Percentiles rank a stretch among this genome's conserved stretches.
These are phyloP conservation scores for Mrakiaceae sp. DNA, from an alignment of 1,284 basidiomycete genomes.

Conservation along the genomic window DNA sequence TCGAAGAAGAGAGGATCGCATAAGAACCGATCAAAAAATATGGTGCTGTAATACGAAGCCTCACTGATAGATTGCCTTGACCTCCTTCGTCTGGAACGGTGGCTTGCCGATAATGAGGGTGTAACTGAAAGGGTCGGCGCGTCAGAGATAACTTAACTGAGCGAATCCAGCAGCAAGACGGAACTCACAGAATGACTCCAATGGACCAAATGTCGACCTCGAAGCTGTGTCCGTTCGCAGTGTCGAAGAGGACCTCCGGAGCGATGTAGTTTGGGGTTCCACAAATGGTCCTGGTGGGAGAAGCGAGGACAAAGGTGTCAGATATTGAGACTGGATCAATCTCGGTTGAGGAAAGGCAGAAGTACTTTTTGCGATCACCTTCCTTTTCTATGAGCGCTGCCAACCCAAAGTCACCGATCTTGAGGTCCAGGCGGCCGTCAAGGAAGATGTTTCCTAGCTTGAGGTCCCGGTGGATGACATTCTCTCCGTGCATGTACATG, in stretches of 20 bases:
- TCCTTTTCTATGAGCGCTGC: slow-evolving; percentile 93
- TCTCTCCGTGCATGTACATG: slow-evolving; percentile 90
- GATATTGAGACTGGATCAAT: not conserved
- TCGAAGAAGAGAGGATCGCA: slow-evolving; percentile 12
- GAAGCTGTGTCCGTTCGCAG: slow-evolving; percentile 90
- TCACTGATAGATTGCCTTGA: slow-evolving; percentile 85
- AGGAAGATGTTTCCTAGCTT: slow-evolving; percentile 94
- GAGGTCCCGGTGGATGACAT: slow-evolving; percentile 91
- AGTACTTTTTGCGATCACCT: slow-evolving; percentile 85
- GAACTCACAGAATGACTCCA: slow-evolving; percentile 68
- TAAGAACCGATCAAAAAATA: not conserved
- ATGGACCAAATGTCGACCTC: slow-evolving; percentile 98
- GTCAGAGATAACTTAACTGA: not conserved
- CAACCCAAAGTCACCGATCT: slow-evolving; percentile 94
- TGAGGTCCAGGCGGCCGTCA: slow-evolving; percentile 83
- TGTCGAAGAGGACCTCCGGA: slow-evolving; percentile 93
- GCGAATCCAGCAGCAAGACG: not conserved
- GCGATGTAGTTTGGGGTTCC: slow-evolving; percentile 99
- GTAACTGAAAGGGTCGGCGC: slow-evolving; percentile 41
- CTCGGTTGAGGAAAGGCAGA: not conserved
- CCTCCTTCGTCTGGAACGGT: slow-evolving; percentile 95
- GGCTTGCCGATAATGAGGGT: slow-evolving; percentile 87
- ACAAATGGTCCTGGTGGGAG: slow-evolving; percentile 61
- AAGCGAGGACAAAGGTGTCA: not conserved
- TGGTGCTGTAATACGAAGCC: slow-evolving; percentile 23